Conservation (phyloP, 139 green algal genomes). For the Coelastrella sp. region DNA sequence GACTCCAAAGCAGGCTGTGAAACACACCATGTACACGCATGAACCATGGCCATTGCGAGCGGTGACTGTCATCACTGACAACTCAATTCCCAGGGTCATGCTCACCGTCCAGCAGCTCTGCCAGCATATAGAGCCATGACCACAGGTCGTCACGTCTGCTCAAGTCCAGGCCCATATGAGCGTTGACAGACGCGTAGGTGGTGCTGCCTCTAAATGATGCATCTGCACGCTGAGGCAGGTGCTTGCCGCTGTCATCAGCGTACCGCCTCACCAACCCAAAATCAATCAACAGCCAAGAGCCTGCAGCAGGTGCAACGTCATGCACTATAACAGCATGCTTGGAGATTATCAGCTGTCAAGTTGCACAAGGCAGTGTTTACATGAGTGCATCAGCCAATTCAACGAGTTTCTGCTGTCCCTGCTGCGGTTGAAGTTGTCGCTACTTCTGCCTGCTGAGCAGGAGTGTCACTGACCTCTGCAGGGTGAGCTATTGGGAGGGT, state of each 20-base stretch:
- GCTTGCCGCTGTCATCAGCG: constrained; percentile 56
- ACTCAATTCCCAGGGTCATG: too few species aligned
- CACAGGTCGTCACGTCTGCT: constrained; percentile 91
- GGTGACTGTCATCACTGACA: too few species aligned
- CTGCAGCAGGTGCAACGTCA: constrained; percentile 14
- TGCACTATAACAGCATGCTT: background rate
- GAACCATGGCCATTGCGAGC: too few species aligned
- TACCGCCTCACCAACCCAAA: constrained; percentile 82
- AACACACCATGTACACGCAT: too few species aligned
- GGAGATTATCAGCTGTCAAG: background rate
- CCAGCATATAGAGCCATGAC: constrained; percentile 89
- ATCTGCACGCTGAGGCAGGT: constrained; percentile 64
- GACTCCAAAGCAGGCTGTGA: background rate
- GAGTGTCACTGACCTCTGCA: constrained; percentile 33
- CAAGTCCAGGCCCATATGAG: constrained; percentile 71
- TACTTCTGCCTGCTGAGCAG: background rate
- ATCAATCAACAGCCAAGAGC: constrained; percentile 77
- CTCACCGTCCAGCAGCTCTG: constrained; percentile 76
- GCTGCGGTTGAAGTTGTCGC: too few species aligned
- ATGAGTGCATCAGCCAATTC: background rate
- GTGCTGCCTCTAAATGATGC: constrained; percentile 83
- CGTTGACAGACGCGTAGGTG: constrained; percentile 82
- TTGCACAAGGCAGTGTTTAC: background rate
- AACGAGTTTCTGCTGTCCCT: too few species aligned
- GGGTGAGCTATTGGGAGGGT: constrained; percentile 43